Conservation (phyloP, 2,329 filamentous ascomycete species). For the Beauveria bassiana region DNA sequence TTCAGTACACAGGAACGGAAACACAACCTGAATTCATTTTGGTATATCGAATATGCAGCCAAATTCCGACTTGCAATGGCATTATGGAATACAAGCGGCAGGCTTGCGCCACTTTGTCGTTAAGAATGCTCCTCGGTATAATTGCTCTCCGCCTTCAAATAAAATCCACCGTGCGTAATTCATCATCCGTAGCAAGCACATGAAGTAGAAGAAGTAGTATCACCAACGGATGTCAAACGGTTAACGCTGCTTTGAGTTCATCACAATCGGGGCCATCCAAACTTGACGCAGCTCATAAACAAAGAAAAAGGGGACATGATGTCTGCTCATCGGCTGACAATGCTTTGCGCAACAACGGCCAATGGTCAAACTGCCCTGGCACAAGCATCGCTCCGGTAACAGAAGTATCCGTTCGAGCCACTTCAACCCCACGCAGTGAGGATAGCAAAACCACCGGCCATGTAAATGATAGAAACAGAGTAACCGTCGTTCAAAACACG, state of each 20-base stretch:
- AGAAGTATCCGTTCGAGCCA: background rate
- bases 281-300: conserved; percentile 11
- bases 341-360: background rate
- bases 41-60: conserved; percentile 12
- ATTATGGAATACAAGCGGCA: conserved; percentile 10
- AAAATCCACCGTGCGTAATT: conserved; percentile 10
- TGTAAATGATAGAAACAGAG: conserved; percentile 9
- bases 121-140: conserved; percentile 9
- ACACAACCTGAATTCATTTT: conserved; percentile 12
- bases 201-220: conserved; percentile 5
- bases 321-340: background rate
- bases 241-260: conserved; percentile 8
- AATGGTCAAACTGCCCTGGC: background rate
- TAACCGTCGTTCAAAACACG: conserved; percentile 10
- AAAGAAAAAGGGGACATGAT: conserved; percentile 17
- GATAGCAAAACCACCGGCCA: conserved; percentile 1
- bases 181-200: conserved; percentile 11
- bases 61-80: conserved; percentile 9
- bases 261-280: conserved; percentile 12
- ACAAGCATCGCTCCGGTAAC: background rate
- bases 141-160: conserved; percentile 9
- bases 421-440: background rate
- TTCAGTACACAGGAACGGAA: background rate
- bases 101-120: conserved; percentile 9
- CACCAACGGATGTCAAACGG: conserved; percentile 5